Conservation (phyloP, 2,329 filamentous ascomycete species). For the Claviceps africana region DNA sequence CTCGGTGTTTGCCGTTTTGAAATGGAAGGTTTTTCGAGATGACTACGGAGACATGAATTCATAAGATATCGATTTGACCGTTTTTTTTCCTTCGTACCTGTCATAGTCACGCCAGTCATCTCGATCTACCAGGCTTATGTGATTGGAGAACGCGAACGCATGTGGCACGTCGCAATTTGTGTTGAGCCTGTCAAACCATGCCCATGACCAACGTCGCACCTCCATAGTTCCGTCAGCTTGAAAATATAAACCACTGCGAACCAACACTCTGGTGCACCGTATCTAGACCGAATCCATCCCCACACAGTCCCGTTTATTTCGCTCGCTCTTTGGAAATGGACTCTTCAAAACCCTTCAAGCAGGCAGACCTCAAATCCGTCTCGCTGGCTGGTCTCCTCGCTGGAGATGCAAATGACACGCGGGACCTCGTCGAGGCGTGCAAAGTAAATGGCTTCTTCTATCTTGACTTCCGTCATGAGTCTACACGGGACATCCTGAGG, state of each 20-base stretch:
- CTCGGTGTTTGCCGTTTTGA: too few species aligned
- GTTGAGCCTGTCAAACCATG: too few species aligned
- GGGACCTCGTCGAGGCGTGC: slow-evolving; percentile 1
- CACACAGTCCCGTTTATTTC: not conserved
- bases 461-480: not conserved
- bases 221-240: not conserved
- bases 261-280: not conserved
- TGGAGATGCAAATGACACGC: not conserved
- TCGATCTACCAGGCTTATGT: too few species aligned
- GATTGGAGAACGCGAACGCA: too few species aligned
- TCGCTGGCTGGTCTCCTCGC: not conserved
- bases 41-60: too few species aligned
- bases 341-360: not conserved
- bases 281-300: not conserved
- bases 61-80: too few species aligned
- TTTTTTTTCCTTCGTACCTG: too few species aligned
- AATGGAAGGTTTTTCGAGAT: too few species aligned
- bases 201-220: too few species aligned
- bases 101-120: too few species aligned
- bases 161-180: too few species aligned
- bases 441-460: slow-evolving; percentile 3
- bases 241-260: too few species aligned
- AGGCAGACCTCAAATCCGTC: not conserved
- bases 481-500: not conserved
- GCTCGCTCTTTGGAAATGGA: not conserved